These are phyloP conservation scores for Pythium myriotylum DNA, from an alignment of 352 stramenopile genomes.

Conservation along the genomic window DNA sequence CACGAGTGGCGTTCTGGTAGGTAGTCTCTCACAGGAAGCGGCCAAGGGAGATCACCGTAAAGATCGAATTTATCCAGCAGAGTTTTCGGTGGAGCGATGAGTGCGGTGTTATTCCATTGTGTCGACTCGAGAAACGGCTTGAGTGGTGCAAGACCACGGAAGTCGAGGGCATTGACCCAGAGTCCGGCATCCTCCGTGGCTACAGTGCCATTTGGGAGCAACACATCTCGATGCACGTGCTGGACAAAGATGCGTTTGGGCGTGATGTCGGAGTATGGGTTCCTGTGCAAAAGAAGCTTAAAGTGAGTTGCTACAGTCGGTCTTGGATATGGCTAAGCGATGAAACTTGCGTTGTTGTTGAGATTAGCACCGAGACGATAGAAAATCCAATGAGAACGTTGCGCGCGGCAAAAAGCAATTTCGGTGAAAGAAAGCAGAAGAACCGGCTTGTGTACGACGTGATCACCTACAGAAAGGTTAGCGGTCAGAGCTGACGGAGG, in stretches of 20 bases:
- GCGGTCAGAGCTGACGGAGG: no score
- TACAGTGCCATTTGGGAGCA: conserved; percentile 46
- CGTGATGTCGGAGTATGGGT: conserved; percentile 70
- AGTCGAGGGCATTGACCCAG: conserved; percentile 78
- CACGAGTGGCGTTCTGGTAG: conserved; percentile 70
- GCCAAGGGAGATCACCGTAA: conserved; percentile 76
- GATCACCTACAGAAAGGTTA: conserved; percentile 13
- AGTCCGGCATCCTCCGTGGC: conserved; percentile 55
- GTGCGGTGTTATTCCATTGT: conserved; percentile 50
- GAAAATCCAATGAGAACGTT: conserved; percentile 45
- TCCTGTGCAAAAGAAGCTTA: conserved; percentile 47
- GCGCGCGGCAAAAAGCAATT: conserved; percentile 44
- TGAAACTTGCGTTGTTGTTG: conserved; percentile 51
- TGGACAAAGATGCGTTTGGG: conserved; percentile 73
- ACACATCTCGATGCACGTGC: conserved; percentile 62
- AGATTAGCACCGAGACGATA: conserved; percentile 39
- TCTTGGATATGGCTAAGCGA: background rate
- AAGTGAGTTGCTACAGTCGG: no score
- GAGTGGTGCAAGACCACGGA: conserved; percentile 58
- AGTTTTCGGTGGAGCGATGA: conserved; percentile 34
- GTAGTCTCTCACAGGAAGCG: conserved; percentile 60
- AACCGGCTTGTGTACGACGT: conserved; percentile 64
- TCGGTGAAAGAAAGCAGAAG: conserved; percentile 66
- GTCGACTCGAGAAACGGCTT: conserved; percentile 45
- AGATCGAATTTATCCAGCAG: conserved; percentile 60